Evolutionary conservation across 2,329 filamentous ascomycete genomes (phyloP), one percentile per base, ranked within the genome.

Genomic region (Hymenoscyphus linearis): DNA sequence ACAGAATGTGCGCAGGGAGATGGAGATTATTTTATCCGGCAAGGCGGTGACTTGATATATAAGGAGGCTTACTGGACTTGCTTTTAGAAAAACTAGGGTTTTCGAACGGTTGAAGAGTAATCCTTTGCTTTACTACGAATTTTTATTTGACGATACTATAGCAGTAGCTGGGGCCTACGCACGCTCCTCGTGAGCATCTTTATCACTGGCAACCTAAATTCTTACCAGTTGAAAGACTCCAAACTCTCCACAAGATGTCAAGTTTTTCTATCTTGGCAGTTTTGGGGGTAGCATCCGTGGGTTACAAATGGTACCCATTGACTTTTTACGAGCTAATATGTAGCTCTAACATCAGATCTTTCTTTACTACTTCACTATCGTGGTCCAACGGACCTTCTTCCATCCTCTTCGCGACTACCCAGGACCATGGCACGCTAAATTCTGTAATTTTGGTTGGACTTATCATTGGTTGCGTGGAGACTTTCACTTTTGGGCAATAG

Each of bases 371-470:
- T 12, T 40, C 6, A 10, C 9, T 3, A 5, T 18, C 12, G 18
- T 25, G 7, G 16, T 62, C 3, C 57, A 56, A 37, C 47, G 55
- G 14, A 18, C 22, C 47, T 61, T 54, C 62, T 63, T 69, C 50
- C 67, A 69, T 55, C 65, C 64, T 7, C 62, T 67, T 18, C 60
- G 62, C 22, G 58, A 53, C 3, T 66, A 59, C 36, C 67, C 67
- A 2, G 67, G 67, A 9, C 67, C 67, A 12, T 64, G 62, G 12
- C 34, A 27, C 9, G 60, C 65, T 22, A 64, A 40, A 18, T 40
- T 47, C n/a, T 52, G 25, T 5, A 25, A 52, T 31, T 12, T 36
- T n/a, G 35, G n/a, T 14, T 55, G 52, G 34, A 13, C 35, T 18
- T 59, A 55, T 25, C 18, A 50, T 3, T 22, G 18, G 18, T 4